Percentiles rank a stretch among this genome's conserved stretches.
Evolutionary conservation across 129 eudicot genomes (phyloP).

Genomic region (Lactuca saligna): DNA sequence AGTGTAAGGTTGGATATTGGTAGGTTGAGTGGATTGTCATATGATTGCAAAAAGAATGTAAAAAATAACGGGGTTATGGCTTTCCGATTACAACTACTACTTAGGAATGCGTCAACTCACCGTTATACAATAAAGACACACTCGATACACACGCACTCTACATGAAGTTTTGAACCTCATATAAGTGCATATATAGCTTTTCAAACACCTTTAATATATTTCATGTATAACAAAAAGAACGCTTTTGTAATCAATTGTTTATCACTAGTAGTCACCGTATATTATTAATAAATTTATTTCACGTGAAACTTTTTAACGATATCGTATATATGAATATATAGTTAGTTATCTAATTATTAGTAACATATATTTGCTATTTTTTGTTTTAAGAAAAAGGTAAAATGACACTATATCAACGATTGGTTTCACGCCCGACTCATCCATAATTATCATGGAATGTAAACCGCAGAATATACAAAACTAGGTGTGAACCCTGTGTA

Average conservation of each 20-base stretch:
- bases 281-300: too few species aligned
- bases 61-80: conserved; percentile 30
- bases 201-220: not conserved
- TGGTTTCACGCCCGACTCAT: too few species aligned
- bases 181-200: conserved; percentile 24
- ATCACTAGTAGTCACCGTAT: too few species aligned
- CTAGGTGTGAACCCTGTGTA: too few species aligned
- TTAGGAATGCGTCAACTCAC: conserved; percentile 25
- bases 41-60: conserved; percentile 24
- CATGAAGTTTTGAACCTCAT: conserved; percentile 21
- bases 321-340: too few species aligned
- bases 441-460: not conserved
- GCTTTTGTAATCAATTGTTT: too few species aligned
- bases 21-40: conserved; percentile 17
- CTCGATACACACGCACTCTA: conserved; percentile 36
- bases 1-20: not conserved
- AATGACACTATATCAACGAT: too few species aligned
- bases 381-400: too few species aligned
- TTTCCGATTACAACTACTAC: conserved; percentile 24
- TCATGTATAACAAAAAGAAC: not conserved
- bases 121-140: conserved; percentile 21
- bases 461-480: too few species aligned
- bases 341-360: not conserved
- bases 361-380: too few species aligned
- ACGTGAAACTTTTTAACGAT: too few species aligned